Evolutionary conservation across 2,329 filamentous ascomycete species (phyloP), one percentile per base, ranked within the genome.

Genomic region (Hypoxylon sp.): DNA sequence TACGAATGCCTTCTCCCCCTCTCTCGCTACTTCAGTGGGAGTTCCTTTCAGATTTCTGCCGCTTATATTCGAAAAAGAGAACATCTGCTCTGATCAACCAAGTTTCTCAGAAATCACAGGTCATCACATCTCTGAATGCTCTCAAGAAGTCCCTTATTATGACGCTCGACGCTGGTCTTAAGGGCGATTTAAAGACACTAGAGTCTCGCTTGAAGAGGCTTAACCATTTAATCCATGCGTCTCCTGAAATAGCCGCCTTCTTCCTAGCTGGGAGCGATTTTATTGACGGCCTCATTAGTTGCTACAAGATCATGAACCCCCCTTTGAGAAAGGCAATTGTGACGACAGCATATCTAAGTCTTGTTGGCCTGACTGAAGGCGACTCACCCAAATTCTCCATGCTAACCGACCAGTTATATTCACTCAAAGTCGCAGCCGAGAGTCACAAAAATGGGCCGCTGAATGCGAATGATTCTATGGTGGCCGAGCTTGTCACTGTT

Each of bases 211-310:
- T 94, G 32, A 83, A 83, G 50, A 81, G 82, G 9, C 75, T 93
- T n/a, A 91, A 89, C 64, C 84, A 88, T 53, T 80, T 94, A 3
- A 80, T 93, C 4, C 85, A 88, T 71, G 83, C 82, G 5, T 93
- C 90, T 4, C 82, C 88, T 0, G 82, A 84, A 19, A 81, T 84
- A 0, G 86, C 86, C 19, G 80, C 82, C 1, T 83, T 92, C 72
- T 90, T 97, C 73, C 87, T 97, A 72, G 91, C 91, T 0, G 95
- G 95, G 0, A 94, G 92, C 55, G 95, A 98, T 79, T 95, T 96
- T 73, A 80, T 97, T 19, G 95, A 98, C 77, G 89, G 91, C 0
- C 84, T 97, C 11, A 83, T 88, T 38, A 82, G 82, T 53, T 89
- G 89, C 67, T 94, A 90, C 78, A 85, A 82, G 52, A 85, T 90